Percentiles rank a stretch among this genome's conserved stretches.
Evolutionary conservation across 306 rosid species (phyloP).

Genomic region (Cicer yamashitae): DNA sequence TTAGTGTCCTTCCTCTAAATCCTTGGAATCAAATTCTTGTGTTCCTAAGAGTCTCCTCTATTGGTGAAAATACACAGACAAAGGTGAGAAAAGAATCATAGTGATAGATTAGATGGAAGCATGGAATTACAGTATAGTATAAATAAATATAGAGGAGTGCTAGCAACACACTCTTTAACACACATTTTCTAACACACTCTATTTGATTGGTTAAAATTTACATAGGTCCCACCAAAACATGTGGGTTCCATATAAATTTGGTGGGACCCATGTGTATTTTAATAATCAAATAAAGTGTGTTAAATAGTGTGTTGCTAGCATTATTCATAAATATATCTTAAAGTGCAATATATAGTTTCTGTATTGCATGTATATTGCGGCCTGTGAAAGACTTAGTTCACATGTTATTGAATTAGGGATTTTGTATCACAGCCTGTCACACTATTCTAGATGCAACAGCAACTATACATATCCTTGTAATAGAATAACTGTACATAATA

Average conservation of each 20-base stretch:
- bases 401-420: neutral
- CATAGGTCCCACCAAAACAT: no score
- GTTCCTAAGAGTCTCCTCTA: neutral
- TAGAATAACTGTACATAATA: neutral
- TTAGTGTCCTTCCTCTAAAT: no score
- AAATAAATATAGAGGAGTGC: neutral
- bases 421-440: constrained; percentile 18
- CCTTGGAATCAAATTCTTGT: no score
- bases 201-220: no score
- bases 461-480: neutral
- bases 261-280: no score
- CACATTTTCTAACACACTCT: no score
- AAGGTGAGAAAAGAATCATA: constrained; percentile 2
- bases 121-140: constrained; percentile 10
- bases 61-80: neutral
- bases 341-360: constrained; percentile 1
- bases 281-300: no score
- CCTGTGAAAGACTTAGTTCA: neutral
- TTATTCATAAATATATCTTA: neutral
- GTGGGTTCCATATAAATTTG: no score
- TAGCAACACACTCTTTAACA: no score
- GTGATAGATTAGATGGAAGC: constrained; percentile 32
- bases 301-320: no score
- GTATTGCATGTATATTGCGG: neutral
- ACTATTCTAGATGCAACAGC: neutral